Base-by-base conservation (phyloP, 2,329 filamentous ascomycete species). In the Mycocentrospora acerina region DNA sequence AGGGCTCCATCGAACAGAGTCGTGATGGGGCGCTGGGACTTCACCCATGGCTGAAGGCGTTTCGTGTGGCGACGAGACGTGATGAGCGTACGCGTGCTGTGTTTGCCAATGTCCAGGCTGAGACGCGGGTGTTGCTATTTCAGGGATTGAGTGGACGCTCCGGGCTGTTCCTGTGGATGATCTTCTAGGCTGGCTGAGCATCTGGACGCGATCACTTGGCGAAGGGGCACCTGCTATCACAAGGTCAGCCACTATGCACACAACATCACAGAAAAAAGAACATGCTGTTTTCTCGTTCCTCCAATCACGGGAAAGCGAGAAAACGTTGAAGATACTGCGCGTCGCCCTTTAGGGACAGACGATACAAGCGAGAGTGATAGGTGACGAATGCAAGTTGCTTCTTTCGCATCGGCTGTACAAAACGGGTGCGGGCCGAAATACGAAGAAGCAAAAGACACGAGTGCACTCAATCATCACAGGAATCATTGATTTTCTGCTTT, bases 201-300 rank as follows among this genome's bases (percentile, higher is more conserved):
- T 67, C 37, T 66, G 63, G 30, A 68, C 55, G 28, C 66, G 55
- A 42, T 69, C 65, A 45, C 59, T 66, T 22, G 66, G 64, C n/a
- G 64, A 67, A 12, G 63, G 60, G 15, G 63, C 64, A 29, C 60
- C 59, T 57, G 48, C 52, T 29, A 49, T 50, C 15, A 25, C 13
- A 38, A 27, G 25, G 53, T 57, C 47, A 50, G 53, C 9, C 25
- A 41, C 39, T 42, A 51, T 54, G 53, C 40, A 46, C 39, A 34
- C 18, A 34, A 32, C 34, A 51, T 55, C 32, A 53, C 42, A 47
- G 54, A n/a, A n/a, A n/a, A n/a, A n/a, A n/a, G n/a, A n/a, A n/a
- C n/a, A n/a, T n/a, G n/a, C n/a, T n/a, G n/a, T n/a, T 29, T 44
- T 48, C 38, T 44, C 33, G 40, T 41, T 12, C 35, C 36, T 42